Conservation (phyloP, 139 green algal genomes). For the Haematococcus sp. region DNA sequence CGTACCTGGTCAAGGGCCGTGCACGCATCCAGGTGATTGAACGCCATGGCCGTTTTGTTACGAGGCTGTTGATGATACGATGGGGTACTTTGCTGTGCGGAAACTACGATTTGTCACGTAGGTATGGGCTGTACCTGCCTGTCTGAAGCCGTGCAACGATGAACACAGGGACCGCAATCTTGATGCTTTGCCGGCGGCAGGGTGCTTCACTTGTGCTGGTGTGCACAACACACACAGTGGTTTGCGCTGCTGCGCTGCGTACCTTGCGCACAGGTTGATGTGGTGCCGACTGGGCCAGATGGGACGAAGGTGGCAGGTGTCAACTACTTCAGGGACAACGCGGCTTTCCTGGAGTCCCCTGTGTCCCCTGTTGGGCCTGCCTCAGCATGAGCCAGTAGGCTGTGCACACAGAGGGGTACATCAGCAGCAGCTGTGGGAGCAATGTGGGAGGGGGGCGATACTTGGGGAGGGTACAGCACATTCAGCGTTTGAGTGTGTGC, state of each 20-base stretch:
- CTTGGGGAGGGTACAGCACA: no score
- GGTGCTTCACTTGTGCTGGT: no score
- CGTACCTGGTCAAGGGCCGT: slow-evolving; percentile 39
- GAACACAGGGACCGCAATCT: no score
- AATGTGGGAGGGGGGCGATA: no score
- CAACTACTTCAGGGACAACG: slow-evolving; percentile 58
- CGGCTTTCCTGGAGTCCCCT: slow-evolving; percentile 45
- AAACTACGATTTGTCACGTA: neutral
- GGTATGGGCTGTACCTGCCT: neutral
- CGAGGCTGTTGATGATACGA: neutral
- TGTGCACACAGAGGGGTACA: neutral
- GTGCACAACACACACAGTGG: no score
- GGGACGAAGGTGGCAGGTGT: slow-evolving; percentile 29
- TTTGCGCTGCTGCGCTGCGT: no score
- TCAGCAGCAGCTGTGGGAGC: no score
- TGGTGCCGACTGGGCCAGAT: slow-evolving; percentile 33
- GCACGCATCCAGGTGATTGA: slow-evolving; percentile 61
- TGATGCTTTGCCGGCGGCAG: no score
- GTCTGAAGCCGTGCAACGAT: no score
- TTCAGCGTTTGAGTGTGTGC: no score
- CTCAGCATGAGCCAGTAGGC: neutral
- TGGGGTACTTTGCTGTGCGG: neutral
- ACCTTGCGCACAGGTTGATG: slow-evolving; percentile 42
- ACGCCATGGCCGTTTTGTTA: neutral
- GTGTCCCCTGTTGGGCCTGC: slow-evolving; percentile 40